These are phyloP conservation scores for Suaeda aralocaspica DNA, from an alignment of 148 eudicot species.

Conservation along the genomic window DNA sequence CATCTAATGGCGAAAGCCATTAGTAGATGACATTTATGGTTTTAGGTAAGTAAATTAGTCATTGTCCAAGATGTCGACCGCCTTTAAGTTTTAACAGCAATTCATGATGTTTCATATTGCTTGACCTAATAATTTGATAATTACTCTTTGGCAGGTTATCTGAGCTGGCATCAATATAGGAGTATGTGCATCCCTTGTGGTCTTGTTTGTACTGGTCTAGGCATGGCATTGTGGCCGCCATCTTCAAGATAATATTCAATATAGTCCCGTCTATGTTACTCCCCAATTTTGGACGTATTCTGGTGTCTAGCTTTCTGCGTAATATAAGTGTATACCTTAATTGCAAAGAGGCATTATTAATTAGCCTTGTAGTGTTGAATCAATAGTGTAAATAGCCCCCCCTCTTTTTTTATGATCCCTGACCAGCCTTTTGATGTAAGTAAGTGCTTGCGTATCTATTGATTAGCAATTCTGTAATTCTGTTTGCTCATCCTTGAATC, in stretches of 20 bases:
- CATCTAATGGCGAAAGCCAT: slow-evolving; percentile 38
- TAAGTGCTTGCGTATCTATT: slow-evolving; percentile 33
- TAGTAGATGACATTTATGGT: slow-evolving; percentile 23
- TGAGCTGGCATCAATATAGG: slow-evolving; percentile 11
- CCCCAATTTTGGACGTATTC: slow-evolving; percentile 45
- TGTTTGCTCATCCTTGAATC: not conserved
- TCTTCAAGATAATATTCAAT: slow-evolving; percentile 12
- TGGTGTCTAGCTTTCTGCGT: slow-evolving; percentile 25
- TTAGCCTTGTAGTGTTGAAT: slow-evolving; percentile 18
- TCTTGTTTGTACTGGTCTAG: slow-evolving; percentile 15
- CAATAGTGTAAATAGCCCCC: slow-evolving; percentile 35
- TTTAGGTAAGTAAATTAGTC: slow-evolving; percentile 27
- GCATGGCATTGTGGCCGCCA: slow-evolving; percentile 17
- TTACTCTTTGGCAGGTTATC: slow-evolving; percentile 14
- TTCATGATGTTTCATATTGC: not conserved
- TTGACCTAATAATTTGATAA: not conserved
- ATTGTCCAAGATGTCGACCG: not conserved
- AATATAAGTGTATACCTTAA: slow-evolving; percentile 32
- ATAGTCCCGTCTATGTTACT: slow-evolving; percentile 23
- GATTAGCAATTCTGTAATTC: slow-evolving; percentile 11
- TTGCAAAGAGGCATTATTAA: slow-evolving; percentile 24
- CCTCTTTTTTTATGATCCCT: not conserved
- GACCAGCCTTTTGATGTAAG: slow-evolving; percentile 42
- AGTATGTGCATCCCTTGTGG: slow-evolving; percentile 5
- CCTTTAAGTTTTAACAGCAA: not conserved